Base-by-base conservation (phyloP, 2,329 filamentous ascomycete species). In the Calonectria pseudoturangicola region DNA sequence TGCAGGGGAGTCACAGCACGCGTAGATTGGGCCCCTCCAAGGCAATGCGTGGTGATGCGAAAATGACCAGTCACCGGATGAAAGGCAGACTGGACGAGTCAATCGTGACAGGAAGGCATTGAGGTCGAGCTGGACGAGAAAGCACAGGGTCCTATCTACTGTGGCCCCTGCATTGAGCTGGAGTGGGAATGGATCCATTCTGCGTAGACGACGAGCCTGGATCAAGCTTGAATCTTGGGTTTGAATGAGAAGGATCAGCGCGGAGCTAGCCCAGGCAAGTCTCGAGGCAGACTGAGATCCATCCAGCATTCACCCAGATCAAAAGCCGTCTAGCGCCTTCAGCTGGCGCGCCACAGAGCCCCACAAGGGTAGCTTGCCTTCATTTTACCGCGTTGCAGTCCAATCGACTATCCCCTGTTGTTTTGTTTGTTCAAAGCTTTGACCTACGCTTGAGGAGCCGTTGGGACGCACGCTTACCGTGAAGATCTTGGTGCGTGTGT, bases 271-370 rank as follows among this genome's bases (percentile, higher is more conserved):
- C 54, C 8, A 60, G 54, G 21, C 33, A 36, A 60, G 30, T 21
- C 10, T 33, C 50, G 21, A 56, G 33, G 30, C 64, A 66, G 21
- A 36, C 36, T 66, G 18, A 36, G 43, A n/a, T 18, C 25, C 13
- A 12, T 12, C 27, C 21, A 28, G 45, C 25, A 54, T 21, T 43
- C 33, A 54, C 62, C 30, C 45, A 8, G 39, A 25, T 50, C 43
- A 30, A 51, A 50, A 39, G 25, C 28, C 36, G 41, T 47, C 50
- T 71, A 71, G 69, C 69, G 69, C 30, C 64, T 67, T 71, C 64
- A 64, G 69, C 69, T 58, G 54, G 47, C 63, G 69, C 45, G 33
- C 36, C 63, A 62, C 6, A 41, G 54, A 15, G 30, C 43, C 56
- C 54, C 63, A 66, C 68, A 54, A 25, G 25, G 25, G 21, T 33